phyloP scores from a whole-genome alignment of 495 filamentous ascomycete species.

The Neurospora sp. region DNA sequence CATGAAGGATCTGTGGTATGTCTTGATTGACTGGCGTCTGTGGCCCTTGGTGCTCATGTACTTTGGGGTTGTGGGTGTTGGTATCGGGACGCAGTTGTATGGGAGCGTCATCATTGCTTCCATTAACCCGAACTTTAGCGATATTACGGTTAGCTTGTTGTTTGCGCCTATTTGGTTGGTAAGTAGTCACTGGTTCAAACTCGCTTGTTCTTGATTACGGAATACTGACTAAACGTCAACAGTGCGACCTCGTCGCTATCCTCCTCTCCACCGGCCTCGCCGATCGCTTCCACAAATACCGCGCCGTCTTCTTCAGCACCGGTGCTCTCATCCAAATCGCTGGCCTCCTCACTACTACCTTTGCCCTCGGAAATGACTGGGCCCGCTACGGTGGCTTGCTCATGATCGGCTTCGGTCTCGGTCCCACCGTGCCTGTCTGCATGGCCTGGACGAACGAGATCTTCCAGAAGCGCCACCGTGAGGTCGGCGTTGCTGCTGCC shows the following conservation, averaged over 20 bases:
- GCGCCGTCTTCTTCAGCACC: constrained; percentile 72
- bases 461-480: constrained; percentile 80
- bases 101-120: constrained; percentile 75
- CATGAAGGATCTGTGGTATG: constrained; percentile 51
- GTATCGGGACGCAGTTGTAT: constrained; percentile 80
- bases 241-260: constrained; percentile 84
- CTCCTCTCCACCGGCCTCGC: constrained; percentile 75
- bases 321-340: constrained; percentile 71
- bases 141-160: constrained; percentile 67
- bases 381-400: constrained; percentile 80
- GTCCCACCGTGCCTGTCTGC: constrained; percentile 81
- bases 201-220: not conserved
- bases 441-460: constrained; percentile 92
- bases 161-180: constrained; percentile 89
- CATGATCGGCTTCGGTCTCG: constrained; percentile 83
- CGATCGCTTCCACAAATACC: constrained; percentile 75
- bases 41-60: constrained; percentile 87
- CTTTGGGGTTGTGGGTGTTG: constrained; percentile 87
- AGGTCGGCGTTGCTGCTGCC: constrained; percentile 86
- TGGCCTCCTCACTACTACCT: constrained; percentile 70
- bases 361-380: constrained; percentile 64
- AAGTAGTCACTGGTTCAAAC: constrained; percentile 20
- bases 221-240: constrained; percentile 1
- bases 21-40: constrained; percentile 74
- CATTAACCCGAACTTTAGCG: constrained; percentile 61